Evolutionary conservation across 1,284 basidiomycete genomes (phyloP), one percentile per base, ranked within the genome.

Genomic region (Peniophora sp.): DNA sequence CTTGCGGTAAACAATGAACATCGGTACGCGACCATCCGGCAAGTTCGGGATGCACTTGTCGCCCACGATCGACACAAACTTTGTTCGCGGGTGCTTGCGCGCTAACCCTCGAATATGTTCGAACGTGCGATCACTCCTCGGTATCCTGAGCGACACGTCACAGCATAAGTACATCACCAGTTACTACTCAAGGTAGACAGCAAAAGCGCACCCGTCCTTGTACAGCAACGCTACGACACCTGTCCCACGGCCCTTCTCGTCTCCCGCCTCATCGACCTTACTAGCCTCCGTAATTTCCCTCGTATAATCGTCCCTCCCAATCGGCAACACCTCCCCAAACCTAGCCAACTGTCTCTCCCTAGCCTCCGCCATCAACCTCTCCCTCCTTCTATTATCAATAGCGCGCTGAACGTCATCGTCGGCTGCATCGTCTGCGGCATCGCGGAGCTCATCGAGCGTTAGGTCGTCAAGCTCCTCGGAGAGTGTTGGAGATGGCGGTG

Each of bases 1-100:
- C 57, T 88, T 88, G 41, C 90, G 81, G 68, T 99, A 99, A 36
- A 97, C 75, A 57, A 99, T 83, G 51, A 99, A 71, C 70, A 96
- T 98, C 1, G 96, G 97, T 45, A 95, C 70, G 53, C 95, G 87
- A 38, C 82, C 77, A 62, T 98, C 96, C 8, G 96, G 96, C 48
- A 98, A 88, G 68, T 98, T 89, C 22, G 92, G 85, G 59, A 99
- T 97, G 71, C 96, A 98, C 68, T 96, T 92, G 69, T 92, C 83
- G 25, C 94, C 94, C 2, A 96, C 83, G 59, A 99, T 98, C 35
- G 90, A 92, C 55, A 98, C 89, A 61, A 99, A 98, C 68, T 98
- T 98, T 9, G 94, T 92, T 23, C 86, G 82, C 2, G 94, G 91
- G 66, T 97, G 88, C 50, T 85, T 82, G 24, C 75, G 73, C 0